Evolutionary conservation across 1,139 yeast genomes (phyloP).

Genomic region (Ashbya aceris): DNA sequence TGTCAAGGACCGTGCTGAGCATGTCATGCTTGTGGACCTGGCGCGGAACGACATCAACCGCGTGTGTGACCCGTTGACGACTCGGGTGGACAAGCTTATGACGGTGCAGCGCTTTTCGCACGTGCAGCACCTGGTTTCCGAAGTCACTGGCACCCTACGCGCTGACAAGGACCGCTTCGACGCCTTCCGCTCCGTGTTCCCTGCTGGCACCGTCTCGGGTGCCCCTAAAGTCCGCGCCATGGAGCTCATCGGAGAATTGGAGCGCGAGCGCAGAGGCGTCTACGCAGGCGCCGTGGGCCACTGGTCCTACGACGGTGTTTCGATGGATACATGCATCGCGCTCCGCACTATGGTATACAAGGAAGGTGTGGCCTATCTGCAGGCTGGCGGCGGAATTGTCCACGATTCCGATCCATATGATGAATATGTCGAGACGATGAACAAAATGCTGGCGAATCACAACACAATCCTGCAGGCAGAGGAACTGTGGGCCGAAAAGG

Average conservation of each 20-base stretch:
- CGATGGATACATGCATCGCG: slow-evolving; percentile 97
- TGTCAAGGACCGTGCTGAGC: slow-evolving; percentile 91
- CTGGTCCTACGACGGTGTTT: slow-evolving; percentile 88
- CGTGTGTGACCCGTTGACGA: slow-evolving; percentile 79
- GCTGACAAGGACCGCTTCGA: slow-evolving; percentile 81
- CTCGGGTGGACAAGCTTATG: slow-evolving; percentile 77
- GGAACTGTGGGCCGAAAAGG: slow-evolving; percentile 48
- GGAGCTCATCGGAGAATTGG: slow-evolving; percentile 87
- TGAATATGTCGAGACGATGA: slow-evolving; percentile 92
- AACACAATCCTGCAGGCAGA: slow-evolving; percentile 87
- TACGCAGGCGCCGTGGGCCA: slow-evolving; percentile 99
- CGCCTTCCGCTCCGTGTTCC: slow-evolving; percentile 94
- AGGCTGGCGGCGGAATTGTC: slow-evolving; percentile 98
- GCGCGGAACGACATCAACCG: slow-evolving; percentile 94
- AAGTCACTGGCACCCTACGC: slow-evolving; percentile 86
- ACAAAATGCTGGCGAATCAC: slow-evolving; percentile 91
- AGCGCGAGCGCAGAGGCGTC: slow-evolving; percentile 86
- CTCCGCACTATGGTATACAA: slow-evolving; percentile 92
- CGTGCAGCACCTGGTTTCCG: slow-evolving; percentile 92
- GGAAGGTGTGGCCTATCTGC: slow-evolving; percentile 82
- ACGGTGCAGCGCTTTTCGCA: slow-evolving; percentile 94
- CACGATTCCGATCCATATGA: slow-evolving; percentile 91
- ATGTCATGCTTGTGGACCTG: slow-evolving; percentile 93
- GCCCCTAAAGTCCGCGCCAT: slow-evolving; percentile 96
- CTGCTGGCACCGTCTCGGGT: slow-evolving; percentile 97